These are phyloP conservation scores for Cyanidiococcus yangmingshanensis DNA, from an alignment of 23 red algal species.

Conservation along the genomic window DNA sequence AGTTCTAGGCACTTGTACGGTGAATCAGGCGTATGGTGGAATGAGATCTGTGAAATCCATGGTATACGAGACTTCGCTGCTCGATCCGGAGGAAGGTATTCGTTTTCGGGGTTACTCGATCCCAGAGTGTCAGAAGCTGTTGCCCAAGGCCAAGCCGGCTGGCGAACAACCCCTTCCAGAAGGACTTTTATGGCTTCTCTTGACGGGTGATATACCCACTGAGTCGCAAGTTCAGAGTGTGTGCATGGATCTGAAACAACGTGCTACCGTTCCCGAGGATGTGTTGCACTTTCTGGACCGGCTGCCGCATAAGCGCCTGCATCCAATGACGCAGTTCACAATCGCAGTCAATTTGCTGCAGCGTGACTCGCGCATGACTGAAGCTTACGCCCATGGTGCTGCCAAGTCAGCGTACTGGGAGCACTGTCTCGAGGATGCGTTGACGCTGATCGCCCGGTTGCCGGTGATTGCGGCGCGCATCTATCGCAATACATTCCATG, in stretches of 20 bases:
- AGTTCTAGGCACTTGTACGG: conserved; percentile 71
- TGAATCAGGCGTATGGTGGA: conserved; percentile 83
- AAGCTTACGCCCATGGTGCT: conserved; percentile 61
- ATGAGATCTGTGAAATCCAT: conserved; percentile 90
- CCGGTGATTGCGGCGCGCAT: conserved; percentile 86
- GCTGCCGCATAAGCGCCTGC: conserved; percentile 44
- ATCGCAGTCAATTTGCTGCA: conserved; percentile 62
- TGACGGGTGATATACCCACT: conserved; percentile 86
- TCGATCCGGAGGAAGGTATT: conserved; percentile 85
- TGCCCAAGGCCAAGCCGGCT: conserved; percentile 54
- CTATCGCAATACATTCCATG: conserved; percentile 65
- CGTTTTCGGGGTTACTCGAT: conserved; percentile 88
- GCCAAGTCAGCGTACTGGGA: conserved; percentile 84
- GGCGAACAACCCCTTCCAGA: conserved; percentile 83
- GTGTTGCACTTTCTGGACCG: conserved; percentile 49
- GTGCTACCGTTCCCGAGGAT: conserved; percentile 43
- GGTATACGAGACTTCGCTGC: conserved; percentile 92
- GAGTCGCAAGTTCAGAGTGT: conserved; percentile 50
- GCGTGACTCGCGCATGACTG: conserved; percentile 68
- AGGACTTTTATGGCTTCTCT: conserved; percentile 65
- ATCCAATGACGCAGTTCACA: conserved; percentile 88
- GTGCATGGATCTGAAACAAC: conserved; percentile 42
- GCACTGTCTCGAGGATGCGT: conserved; percentile 72
- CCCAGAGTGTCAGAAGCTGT: conserved; percentile 72
- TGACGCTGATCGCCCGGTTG: conserved; percentile 66